phyloP scores from a whole-genome alignment of 2,329 filamentous ascomycete genomes.

The Hymenoscyphus fraxineus region DNA sequence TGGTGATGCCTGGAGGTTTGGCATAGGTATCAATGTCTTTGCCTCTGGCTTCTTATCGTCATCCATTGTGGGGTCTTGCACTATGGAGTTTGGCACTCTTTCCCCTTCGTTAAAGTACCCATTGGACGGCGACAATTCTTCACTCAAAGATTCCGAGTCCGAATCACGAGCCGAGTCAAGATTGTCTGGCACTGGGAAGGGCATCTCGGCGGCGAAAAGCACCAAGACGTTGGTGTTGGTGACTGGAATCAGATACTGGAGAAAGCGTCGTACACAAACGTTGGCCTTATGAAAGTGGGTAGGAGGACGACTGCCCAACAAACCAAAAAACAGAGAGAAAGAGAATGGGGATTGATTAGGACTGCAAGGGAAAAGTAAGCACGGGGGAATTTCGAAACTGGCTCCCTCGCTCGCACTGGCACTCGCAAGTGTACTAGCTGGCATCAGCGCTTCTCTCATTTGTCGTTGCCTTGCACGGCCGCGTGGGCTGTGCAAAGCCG shows the following conservation, averaged over 20 bases:
- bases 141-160: constrained; percentile 28
- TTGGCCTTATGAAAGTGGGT: constrained; percentile 6
- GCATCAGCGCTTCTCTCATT: not conserved
- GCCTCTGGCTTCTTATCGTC: constrained; percentile 23
- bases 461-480: constrained; percentile 4
- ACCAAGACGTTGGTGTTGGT: constrained; percentile 1
- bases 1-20: constrained; percentile 15
- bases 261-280: not conserved
- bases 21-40: constrained; percentile 26
- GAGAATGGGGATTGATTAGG: not conserved
- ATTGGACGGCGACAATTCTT: constrained; percentile 31
- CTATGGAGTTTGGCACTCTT: constrained; percentile 20
- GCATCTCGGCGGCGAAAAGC: constrained; percentile 15
- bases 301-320: not conserved
- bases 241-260: not conserved
- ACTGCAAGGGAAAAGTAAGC: not conserved
- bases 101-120: constrained; percentile 31
- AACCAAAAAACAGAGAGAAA: not conserved
- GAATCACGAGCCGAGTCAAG: constrained; percentile 25
- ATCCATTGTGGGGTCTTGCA: constrained; percentile 27
- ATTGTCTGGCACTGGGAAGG: constrained; percentile 23
- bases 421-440: not conserved
- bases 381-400: constrained; percentile 4
- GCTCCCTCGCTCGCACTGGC: not conserved
- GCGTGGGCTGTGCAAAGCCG: constrained; percentile 11